phyloP scores from a whole-genome alignment of 176 grass and related monocot genomes.

The Urochloa ruziziensis region DNA sequence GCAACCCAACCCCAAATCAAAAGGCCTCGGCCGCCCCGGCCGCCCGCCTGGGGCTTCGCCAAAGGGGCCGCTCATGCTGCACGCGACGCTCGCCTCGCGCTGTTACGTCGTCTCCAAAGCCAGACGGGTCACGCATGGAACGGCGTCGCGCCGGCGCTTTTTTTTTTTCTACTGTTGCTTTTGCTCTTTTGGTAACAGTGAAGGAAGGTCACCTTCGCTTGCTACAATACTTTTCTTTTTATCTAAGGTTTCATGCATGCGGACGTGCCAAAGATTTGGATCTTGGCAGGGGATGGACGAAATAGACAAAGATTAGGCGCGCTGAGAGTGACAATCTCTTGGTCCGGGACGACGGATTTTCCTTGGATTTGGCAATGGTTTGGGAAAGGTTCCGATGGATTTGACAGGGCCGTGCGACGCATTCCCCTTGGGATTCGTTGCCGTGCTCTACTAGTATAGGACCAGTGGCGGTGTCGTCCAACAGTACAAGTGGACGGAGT shows the following conservation, averaged over 20 bases:
- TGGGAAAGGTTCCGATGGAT: constrained; percentile 45
- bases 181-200: neutral
- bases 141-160: neutral
- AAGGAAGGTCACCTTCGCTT: neutral
- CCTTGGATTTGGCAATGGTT: constrained; percentile 29
- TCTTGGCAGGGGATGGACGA: constrained; percentile 44
- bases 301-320: neutral
- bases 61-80: no score
- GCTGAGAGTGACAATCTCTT: constrained; percentile 4
- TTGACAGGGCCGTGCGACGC: neutral
- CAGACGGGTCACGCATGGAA: neutral
- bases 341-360: constrained; percentile 38
- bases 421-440: constrained; percentile 54
- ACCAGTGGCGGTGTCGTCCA: neutral
- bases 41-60: constrained; percentile 28
- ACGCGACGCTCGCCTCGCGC: neutral
- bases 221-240: neutral
- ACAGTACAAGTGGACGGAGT: no score
- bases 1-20: neutral
- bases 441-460: neutral
- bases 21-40: neutral
- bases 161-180: neutral
- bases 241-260: neutral
- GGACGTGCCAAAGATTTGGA: neutral
- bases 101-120: neutral